Base-by-base conservation (phyloP, 2,329 filamentous ascomycete species). In the Botryotinia calthae region DNA sequence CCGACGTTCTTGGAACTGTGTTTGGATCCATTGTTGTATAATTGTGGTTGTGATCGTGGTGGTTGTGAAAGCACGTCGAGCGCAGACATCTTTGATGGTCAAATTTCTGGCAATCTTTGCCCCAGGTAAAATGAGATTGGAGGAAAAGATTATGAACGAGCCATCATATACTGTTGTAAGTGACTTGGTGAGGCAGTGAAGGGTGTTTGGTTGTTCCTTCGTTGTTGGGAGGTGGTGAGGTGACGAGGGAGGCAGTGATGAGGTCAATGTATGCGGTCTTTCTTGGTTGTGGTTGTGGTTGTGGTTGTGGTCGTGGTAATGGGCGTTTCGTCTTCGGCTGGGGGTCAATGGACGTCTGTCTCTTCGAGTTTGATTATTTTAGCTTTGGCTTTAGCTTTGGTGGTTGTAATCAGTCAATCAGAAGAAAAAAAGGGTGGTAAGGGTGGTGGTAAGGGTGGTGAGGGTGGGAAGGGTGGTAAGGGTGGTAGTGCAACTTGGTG, bases 21-120 rank as follows among this genome's bases (percentile, higher is more conserved):
- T 72, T 72, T 74, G 74, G 71, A 78, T 81, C 80, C 80, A 81
- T 81, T 77, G 75, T 79, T 78, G 76, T 74, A 71, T 61, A 66
- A 58, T 48, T 34, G 73, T 72, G 51, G 31, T 69, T 7, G 48
- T 54, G 46, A 73, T 56, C 12, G 20, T 61, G 72, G 65, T 44
- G 40, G 74, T 56, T 56, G 51, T 72, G 51, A 69, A 66, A 46
- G 70, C 42, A 71, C 58, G 66, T 73, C 70, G 69, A 73, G 68
- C 59, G 62, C 71, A 51, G 75, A 75, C 75, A 77, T 76, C 63
- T 75, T 75, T 74, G 73, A 56, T 64, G 25, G 44, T 51, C 48
- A 62, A 65, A 34, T 16, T 70, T 62, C 51, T 46, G 58, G 69
- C 70, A 72, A 59, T 72, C 16, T 46, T 68, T 68, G 62, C 62